Conservation (phyloP, 805 yeast species). For the Vanderwaltozyma yarrowii region DNA sequence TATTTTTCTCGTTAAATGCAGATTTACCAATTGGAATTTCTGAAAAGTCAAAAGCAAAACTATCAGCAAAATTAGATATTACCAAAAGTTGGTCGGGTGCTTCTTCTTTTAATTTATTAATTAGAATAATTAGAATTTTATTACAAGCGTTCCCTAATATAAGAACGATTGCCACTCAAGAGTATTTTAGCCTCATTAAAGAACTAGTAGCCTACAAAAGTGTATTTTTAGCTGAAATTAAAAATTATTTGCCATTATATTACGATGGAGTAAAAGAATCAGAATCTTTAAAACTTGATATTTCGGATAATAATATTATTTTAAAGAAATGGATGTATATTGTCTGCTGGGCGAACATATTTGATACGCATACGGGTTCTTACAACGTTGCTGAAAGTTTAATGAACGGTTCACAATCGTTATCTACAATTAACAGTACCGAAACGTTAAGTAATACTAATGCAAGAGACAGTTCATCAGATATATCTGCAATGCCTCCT, state of each 20-base stretch:
- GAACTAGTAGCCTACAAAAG: slow-evolving; percentile 13
- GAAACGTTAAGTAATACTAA: not conserved
- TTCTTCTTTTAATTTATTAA: slow-evolving; percentile 12
- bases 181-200: slow-evolving; percentile 12
- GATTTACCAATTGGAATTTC: slow-evolving; percentile 24
- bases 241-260: slow-evolving; percentile 8
- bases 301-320: slow-evolving; percentile 6
- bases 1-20: slow-evolving; percentile 15
- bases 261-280: slow-evolving; percentile 4
- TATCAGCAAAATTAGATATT: slow-evolving; percentile 8
- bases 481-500: not conserved
- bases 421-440: not conserved
- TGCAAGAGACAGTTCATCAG: slow-evolving; percentile 5
- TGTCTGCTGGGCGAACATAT: slow-evolving; percentile 23
- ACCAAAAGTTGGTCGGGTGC: slow-evolving; percentile 20
- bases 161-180: slow-evolving; percentile 16
- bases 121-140: slow-evolving; percentile 13
- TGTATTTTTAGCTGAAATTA: slow-evolving; percentile 6
- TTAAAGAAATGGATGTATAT: slow-evolving; percentile 18
- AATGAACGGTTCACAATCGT: not conserved
- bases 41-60: slow-evolving; percentile 15
- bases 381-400: slow-evolving; percentile 6
- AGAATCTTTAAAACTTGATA: slow-evolving; percentile 8
- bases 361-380: slow-evolving; percentile 16
- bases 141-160: slow-evolving; percentile 19